Evolutionary conservation across 2,329 filamentous ascomycete species (phyloP).

Genomic region (Cladosporium oxysporum): DNA sequence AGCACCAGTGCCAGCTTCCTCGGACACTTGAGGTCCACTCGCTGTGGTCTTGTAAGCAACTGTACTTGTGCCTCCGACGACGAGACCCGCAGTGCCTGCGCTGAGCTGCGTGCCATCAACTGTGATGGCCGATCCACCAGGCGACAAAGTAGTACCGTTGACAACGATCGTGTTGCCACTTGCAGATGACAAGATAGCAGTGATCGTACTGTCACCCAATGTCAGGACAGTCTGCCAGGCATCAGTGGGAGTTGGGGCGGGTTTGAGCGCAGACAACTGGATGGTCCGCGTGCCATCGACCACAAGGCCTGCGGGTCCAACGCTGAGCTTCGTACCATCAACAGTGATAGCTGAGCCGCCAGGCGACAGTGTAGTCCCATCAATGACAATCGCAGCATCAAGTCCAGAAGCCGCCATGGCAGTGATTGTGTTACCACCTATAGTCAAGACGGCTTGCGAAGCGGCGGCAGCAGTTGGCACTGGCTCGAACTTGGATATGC

Average conservation of each 20-base stretch:
- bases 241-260: neutral
- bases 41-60: no score
- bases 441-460: no score
- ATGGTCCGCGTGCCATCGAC: neutral
- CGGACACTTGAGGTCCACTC: no score
- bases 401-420: no score
- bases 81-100: neutral
- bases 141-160: neutral
- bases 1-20: no score
- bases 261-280: neutral
- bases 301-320: neutral
- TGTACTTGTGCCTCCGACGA: neutral
- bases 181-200: neutral
- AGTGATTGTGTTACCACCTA: no score
- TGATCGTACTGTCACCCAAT: neutral
- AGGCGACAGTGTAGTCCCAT: no score
- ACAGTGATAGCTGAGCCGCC: neutral
- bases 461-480: no score
- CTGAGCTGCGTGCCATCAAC: neutral
- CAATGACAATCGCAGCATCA: no score
- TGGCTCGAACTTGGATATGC: neutral
- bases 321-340: neutral
- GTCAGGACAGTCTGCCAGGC: neutral
- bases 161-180: neutral
- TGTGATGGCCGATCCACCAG: neutral